Evolutionary conservation across 1,284 basidiomycete genomes (phyloP).

Genomic region (Coriolopsis trogii): DNA sequence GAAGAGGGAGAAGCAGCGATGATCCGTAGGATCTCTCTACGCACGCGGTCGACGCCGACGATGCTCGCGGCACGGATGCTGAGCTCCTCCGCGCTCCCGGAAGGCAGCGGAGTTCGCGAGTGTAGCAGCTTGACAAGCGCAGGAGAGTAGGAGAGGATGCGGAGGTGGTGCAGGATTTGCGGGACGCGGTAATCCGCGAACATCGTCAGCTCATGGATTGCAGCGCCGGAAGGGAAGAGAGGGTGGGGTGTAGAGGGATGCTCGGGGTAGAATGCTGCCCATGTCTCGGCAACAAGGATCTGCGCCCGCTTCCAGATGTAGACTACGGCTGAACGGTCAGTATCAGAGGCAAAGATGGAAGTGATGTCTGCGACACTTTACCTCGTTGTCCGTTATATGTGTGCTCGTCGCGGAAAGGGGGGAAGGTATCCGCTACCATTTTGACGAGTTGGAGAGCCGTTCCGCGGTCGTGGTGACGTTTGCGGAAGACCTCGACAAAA

Average conservation of each 20-base stretch:
- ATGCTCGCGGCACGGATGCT: constrained; percentile 76
- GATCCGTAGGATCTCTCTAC: constrained; percentile 49
- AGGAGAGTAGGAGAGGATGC: constrained; percentile 68
- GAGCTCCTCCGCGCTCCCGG: constrained; percentile 68
- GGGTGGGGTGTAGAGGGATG: constrained; percentile 54
- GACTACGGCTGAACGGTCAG: constrained; percentile 43
- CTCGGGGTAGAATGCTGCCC: constrained; percentile 78
- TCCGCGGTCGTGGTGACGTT: constrained; percentile 50
- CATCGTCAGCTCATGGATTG: constrained; percentile 76
- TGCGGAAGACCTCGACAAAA: constrained; percentile 65
- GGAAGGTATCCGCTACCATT: constrained; percentile 70
- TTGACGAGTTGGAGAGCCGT: constrained; percentile 74
- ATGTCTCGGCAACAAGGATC: constrained; percentile 82
- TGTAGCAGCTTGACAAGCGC: constrained; percentile 52
- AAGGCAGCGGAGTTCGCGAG: constrained; percentile 44
- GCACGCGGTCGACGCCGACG: constrained; percentile 72
- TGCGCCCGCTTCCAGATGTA: constrained; percentile 85
- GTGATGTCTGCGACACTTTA: constrained; percentile 31
- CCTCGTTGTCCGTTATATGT: constrained; percentile 59
- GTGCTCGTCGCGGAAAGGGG: constrained; percentile 75
- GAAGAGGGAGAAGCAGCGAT: too few relatives aligned
- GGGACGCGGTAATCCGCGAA: constrained; percentile 88
- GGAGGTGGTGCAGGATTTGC: constrained; percentile 80
- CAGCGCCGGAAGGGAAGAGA: constrained; percentile 66
- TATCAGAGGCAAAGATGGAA: background rate